Evolutionary conservation across 2,329 filamentous ascomycete species (phyloP).

Genomic region (Hypoxylon sp.): DNA sequence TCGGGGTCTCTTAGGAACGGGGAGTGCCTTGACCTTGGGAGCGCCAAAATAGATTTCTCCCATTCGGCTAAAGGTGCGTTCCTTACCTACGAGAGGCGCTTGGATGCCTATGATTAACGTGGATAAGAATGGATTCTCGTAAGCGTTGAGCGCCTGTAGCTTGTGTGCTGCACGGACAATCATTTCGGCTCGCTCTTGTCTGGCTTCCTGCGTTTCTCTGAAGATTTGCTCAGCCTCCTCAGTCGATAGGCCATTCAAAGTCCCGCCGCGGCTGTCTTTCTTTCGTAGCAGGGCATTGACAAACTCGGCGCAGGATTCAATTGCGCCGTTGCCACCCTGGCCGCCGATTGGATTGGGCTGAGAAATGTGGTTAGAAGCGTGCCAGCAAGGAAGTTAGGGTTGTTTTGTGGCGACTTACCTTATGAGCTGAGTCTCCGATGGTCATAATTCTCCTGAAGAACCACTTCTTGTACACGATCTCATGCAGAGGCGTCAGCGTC

Average conservation of each 20-base stretch:
- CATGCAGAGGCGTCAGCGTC: slow-evolving; percentile 55
- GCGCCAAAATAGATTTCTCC: not conserved
- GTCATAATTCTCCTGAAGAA: slow-evolving; percentile 52
- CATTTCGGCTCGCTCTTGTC: slow-evolving; percentile 19
- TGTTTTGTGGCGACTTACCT: slow-evolving; percentile 45
- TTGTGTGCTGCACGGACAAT: not conserved
- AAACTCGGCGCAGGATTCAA: slow-evolving; percentile 50
- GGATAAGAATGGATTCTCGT: not conserved
- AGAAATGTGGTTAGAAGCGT: not conserved
- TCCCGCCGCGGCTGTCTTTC: slow-evolving; percentile 9
- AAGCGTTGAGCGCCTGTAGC: not conserved
- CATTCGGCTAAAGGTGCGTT: not conserved
- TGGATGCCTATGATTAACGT: not conserved
- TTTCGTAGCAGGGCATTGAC: slow-evolving; percentile 45
- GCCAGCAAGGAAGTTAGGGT: not conserved
- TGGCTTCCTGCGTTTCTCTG: slow-evolving; percentile 40
- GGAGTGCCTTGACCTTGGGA: not conserved
- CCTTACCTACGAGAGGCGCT: not conserved
- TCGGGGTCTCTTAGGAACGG: not conserved
- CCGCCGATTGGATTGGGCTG: slow-evolving; percentile 50
- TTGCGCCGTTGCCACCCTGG: slow-evolving; percentile 51
- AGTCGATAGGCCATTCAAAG: slow-evolving; percentile 32
- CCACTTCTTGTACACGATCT: slow-evolving; percentile 56
- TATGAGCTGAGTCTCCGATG: slow-evolving; percentile 56
- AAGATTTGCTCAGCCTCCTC: slow-evolving; percentile 41